Percentiles rank a stretch among this genome's conserved stretches.
Conservation (phyloP, 2,329 filamentous ascomycete species). For the Fusarium concolor region DNA sequence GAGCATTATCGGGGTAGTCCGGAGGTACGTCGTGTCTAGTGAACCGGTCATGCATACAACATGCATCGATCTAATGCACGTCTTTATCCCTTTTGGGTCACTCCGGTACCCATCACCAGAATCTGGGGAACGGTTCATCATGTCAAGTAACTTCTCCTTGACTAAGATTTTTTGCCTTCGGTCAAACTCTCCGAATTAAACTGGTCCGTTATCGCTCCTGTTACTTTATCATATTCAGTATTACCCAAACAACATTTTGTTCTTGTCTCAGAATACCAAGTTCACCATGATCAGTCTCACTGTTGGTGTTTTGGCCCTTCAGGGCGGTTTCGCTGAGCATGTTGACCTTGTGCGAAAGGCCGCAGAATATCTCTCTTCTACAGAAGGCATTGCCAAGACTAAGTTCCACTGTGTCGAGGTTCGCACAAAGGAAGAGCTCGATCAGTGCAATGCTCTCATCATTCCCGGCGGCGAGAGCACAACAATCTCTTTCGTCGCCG, state of each 20-base stretch:
- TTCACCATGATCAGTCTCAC: conserved; percentile 54
- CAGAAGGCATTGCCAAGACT: conserved; percentile 36
- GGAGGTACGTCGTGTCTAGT: conserved; percentile 16
- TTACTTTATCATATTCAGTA: not conserved
- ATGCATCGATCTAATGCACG: conserved; percentile 30
- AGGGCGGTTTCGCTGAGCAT: conserved; percentile 95
- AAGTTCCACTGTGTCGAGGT: conserved; percentile 79
- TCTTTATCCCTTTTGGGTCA: conserved; percentile 37
- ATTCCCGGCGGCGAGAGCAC: conserved; percentile 97
- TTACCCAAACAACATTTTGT: not conserved
- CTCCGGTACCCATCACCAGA: conserved; percentile 35
- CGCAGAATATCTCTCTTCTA: conserved; percentile 59
- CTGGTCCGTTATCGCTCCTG: conserved; percentile 30
- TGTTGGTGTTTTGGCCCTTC: conserved; percentile 77
- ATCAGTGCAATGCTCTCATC: conserved; percentile 82
- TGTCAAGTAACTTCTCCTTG: conserved; percentile 1
- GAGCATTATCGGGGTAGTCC: conserved; percentile 23
- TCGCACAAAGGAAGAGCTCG: conserved; percentile 77
- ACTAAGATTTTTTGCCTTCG: conserved; percentile 33
- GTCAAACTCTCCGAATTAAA: conserved; percentile 28
- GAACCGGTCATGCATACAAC: conserved; percentile 27
- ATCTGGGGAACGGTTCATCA: conserved; percentile 34
- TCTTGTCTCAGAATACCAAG: not conserved
- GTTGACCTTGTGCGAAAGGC: conserved; percentile 79
- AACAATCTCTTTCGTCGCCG: conserved; percentile 88